Base-by-base conservation (phyloP, 2,329 filamentous ascomycete species). In the Penicillium sp. region DNA sequence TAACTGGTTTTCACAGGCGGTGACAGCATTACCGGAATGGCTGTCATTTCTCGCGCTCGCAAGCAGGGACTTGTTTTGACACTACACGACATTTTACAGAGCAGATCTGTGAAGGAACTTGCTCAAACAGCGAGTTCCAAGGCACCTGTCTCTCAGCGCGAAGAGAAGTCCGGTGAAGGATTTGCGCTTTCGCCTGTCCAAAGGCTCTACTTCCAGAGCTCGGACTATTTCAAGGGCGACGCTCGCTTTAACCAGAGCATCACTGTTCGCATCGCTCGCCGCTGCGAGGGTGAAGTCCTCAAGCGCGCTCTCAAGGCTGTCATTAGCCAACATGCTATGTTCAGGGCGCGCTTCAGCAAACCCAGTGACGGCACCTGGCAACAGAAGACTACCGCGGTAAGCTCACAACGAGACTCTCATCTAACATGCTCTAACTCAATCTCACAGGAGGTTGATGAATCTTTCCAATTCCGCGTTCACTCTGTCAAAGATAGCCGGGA, bases 1-100 rank as follows among this genome's bases (percentile, higher is more conserved):
- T 64, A 51, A 67, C 47, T 9, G 17, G 35, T 42, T 31, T 42
- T 50, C 47, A 45, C 42, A 70, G 73, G 73, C 19, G 73, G 73
- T 5, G 73, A 76, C 55, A 75, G 73, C 43, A 73, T 76, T 31
- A 69, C 67, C 33, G 73, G 72, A 43, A 75, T 75, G 72, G 67
- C 70, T 9, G 66, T 74, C 22, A 67, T 74, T 28, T 72, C 72
- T 17, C 63, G 67, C n/a, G 68, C 71, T n/a, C 69, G 71, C 22
- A 73, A 70, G 37, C 67, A 69, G 25, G 70, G 69, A 4, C 60
- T 74, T 5, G 58, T 60, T n/a, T 41, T 74, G 12, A 68, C 69
- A 8, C 63, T 74, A 14, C 67, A 73, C 47, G 68, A 68, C 35
- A 66, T 74, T 28, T 57, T 74, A n/a, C 71, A 71, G 51, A 69